phyloP scores from a whole-genome alignment of 108 stramenopile species.

The Ochromonas danica region DNA sequence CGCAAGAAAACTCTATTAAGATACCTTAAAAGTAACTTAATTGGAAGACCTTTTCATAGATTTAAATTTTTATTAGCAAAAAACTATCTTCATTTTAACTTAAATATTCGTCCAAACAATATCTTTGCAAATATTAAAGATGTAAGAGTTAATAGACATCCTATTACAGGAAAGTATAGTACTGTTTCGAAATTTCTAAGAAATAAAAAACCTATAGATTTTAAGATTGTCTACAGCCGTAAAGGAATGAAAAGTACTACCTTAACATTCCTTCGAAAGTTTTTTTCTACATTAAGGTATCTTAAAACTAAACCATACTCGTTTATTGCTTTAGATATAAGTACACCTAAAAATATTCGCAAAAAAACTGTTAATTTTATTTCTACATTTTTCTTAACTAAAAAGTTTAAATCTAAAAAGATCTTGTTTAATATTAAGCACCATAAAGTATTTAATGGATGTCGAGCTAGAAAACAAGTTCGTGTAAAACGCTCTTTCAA shows the following conservation, averaged over 20 bases:
- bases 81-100: conserved; percentile 17
- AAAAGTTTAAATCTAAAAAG: conserved; percentile 18
- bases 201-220: conserved; percentile 18
- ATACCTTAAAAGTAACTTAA: conserved; percentile 17
- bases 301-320: conserved; percentile 17
- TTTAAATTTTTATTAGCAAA: conserved; percentile 18
- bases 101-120: conserved; percentile 17
- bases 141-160: conserved; percentile 17
- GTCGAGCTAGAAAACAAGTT: conserved; percentile 15
- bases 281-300: conserved; percentile 17
- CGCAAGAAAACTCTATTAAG: conserved; percentile 16
- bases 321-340: conserved; percentile 17
- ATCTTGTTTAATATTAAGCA: conserved; percentile 17
- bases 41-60: conserved; percentile 16
- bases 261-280: conserved; percentile 16
- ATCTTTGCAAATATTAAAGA: conserved; percentile 17
- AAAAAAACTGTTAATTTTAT: conserved; percentile 18
- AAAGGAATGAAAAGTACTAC: conserved; percentile 17
- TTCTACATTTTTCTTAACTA: conserved; percentile 17
- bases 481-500: conserved; percentile 15
- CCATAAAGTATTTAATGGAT: conserved; percentile 17
- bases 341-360: conserved; percentile 16
- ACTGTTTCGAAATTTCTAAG: conserved; percentile 17
- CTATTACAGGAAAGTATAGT: conserved; percentile 17
- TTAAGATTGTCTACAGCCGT: conserved; percentile 15